These are phyloP conservation scores for Penicillium nordicum DNA, from an alignment of 2,329 filamentous ascomycete species.

Conservation along the genomic window DNA sequence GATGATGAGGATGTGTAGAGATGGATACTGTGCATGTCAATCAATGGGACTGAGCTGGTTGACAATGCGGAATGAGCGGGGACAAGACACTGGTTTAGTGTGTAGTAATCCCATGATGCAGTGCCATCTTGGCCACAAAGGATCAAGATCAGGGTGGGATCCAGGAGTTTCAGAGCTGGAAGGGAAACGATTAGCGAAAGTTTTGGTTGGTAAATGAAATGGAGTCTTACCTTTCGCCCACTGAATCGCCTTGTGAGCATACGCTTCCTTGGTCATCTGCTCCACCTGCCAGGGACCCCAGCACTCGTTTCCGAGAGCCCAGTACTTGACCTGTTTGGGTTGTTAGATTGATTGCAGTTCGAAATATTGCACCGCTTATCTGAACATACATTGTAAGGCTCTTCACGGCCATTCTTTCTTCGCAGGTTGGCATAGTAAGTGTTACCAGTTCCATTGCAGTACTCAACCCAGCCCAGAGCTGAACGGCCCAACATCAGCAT, in stretches of 20 bases:
- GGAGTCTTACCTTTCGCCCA: slow-evolving; percentile 52
- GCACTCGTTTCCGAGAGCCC: slow-evolving; percentile 75
- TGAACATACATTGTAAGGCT: slow-evolving; percentile 64
- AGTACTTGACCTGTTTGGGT: slow-evolving; percentile 63
- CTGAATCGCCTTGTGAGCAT: slow-evolving; percentile 57
- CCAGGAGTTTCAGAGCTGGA: slow-evolving; percentile 44
- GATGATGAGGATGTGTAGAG: slow-evolving; percentile 65
- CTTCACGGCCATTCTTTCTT: slow-evolving; percentile 67
- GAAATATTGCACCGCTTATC: neutral
- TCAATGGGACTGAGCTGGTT: slow-evolving; percentile 46
- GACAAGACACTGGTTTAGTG: slow-evolving; percentile 65
- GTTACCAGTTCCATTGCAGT: slow-evolving; percentile 75
- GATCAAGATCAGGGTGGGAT: slow-evolving; percentile 66
- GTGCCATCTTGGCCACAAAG: slow-evolving; percentile 71
- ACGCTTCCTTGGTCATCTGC: slow-evolving; percentile 58
- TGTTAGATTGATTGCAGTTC: slow-evolving; percentile 4
- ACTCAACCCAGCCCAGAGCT: slow-evolving; percentile 76
- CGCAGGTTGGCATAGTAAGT: slow-evolving; percentile 80
- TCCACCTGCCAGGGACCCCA: slow-evolving; percentile 61
- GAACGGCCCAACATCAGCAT: neutral
- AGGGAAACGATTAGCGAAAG: no score
- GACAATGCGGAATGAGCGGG: slow-evolving; percentile 44
- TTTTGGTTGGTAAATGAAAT: neutral
- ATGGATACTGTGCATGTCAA: slow-evolving; percentile 80
- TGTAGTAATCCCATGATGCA: slow-evolving; percentile 69